Conservation (phyloP, 331 rosid genomes). For the Malus hybrid region DNA sequence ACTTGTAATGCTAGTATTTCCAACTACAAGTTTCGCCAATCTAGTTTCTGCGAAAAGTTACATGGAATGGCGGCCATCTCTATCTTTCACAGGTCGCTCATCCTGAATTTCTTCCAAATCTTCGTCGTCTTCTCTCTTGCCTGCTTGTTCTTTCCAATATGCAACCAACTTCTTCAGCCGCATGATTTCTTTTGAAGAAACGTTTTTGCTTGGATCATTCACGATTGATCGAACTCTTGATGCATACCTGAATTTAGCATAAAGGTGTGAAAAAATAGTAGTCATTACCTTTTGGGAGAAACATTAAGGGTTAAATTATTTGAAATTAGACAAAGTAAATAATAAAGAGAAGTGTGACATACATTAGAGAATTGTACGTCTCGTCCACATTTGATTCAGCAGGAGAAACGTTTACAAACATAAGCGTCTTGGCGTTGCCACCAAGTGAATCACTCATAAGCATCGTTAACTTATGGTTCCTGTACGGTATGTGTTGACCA, state of each 20-base stretch:
- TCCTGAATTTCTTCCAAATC: slow-evolving; percentile 87
- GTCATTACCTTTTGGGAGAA: neutral
- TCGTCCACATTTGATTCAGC: slow-evolving; percentile 90
- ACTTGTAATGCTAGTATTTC: neutral
- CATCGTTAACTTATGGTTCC: slow-evolving; percentile 96
- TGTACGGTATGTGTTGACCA: slow-evolving; percentile 89
- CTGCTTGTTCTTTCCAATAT: slow-evolving; percentile 98
- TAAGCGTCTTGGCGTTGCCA: slow-evolving; percentile 96
- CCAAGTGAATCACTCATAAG: slow-evolving; percentile 98
- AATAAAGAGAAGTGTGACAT: slow-evolving; percentile 19
- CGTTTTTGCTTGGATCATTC: slow-evolving; percentile 87
- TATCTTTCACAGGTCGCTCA: slow-evolving; percentile 51
- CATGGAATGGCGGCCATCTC: slow-evolving; percentile 60
- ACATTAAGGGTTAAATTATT: neutral
- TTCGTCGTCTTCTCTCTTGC: slow-evolving; percentile 74
- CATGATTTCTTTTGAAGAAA: slow-evolving; percentile 81
- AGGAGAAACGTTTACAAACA: slow-evolving; percentile 95
- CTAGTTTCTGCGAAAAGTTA: neutral
- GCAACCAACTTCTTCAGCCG: slow-evolving; percentile 74
- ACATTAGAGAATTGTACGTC: slow-evolving; percentile 86
- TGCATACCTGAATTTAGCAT: slow-evolving; percentile 59
- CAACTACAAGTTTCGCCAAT: too few relatives aligned
- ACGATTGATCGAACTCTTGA: slow-evolving; percentile 90
- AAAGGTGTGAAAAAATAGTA: neutral
- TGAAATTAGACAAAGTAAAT: neutral